phyloP scores from a whole-genome alignment of 2,329 filamentous ascomycete genomes.

The Fusarium denticulatum region DNA sequence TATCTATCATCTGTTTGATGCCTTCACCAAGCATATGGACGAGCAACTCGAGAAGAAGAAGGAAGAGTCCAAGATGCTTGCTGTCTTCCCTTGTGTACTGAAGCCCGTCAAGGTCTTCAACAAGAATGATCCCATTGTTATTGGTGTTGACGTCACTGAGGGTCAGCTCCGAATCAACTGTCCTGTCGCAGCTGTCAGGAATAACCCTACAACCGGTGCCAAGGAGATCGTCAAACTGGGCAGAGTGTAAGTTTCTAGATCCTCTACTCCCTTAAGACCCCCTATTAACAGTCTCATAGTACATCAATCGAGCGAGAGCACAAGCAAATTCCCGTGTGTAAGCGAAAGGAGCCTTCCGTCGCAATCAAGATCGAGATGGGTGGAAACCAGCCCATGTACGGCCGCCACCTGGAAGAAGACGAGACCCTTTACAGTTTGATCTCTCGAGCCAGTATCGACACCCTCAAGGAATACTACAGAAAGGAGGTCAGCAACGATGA shows the following conservation, averaged over 20 bases:
- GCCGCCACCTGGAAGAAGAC: slow-evolving; percentile 91
- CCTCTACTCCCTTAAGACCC: slow-evolving; percentile 31
- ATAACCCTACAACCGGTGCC: slow-evolving; percentile 77
- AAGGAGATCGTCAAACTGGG: slow-evolving; percentile 89
- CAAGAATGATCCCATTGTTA: slow-evolving; percentile 94
- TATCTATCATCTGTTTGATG: slow-evolving; percentile 98
- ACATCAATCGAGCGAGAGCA: slow-evolving; percentile 97
- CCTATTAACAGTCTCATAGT: slow-evolving; percentile 60
- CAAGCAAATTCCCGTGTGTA: slow-evolving; percentile 91
- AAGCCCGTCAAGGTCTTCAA: slow-evolving; percentile 94
- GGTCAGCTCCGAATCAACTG: slow-evolving; percentile 88
- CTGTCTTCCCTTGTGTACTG: slow-evolving; percentile 96
- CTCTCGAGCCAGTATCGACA: slow-evolving; percentile 89
- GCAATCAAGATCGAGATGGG: slow-evolving; percentile 98
- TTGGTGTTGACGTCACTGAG: slow-evolving; percentile 95
- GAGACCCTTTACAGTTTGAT: slow-evolving; percentile 90
- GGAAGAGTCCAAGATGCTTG: slow-evolving; percentile 93
- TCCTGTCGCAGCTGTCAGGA: slow-evolving; percentile 87
- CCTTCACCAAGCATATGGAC: slow-evolving; percentile 95
- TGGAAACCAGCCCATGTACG: slow-evolving; percentile 90
- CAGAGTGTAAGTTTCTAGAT: slow-evolving; percentile 79
- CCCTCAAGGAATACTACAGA: slow-evolving; percentile 94
- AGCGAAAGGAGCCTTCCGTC: slow-evolving; percentile 96
- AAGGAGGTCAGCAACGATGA: slow-evolving; percentile 89
- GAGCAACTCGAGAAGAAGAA: slow-evolving; percentile 89